These are phyloP conservation scores for Vishniacozyma victoriae DNA, from an alignment of 768 basidiomycete species.

Conservation along the genomic window DNA sequence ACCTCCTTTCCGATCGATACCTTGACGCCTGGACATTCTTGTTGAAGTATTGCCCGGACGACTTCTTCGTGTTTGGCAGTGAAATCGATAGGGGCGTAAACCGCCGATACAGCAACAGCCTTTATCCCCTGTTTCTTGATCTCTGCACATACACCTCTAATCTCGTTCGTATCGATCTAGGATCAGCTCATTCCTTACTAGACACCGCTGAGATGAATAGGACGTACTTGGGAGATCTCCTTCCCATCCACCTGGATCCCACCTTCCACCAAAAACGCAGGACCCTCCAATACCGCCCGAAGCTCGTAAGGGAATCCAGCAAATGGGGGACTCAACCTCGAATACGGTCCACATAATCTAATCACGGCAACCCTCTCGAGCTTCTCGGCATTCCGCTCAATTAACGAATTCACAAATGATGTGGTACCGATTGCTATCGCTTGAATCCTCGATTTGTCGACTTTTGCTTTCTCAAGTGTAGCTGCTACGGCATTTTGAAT, in stretches of 20 bases:
- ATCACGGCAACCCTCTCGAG: constrained; percentile 61
- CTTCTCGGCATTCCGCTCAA: constrained; percentile 56
- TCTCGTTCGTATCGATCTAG: not conserved
- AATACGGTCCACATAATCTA: constrained; percentile 60
- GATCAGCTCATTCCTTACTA: not conserved
- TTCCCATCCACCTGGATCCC: constrained; percentile 49
- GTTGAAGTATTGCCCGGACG: constrained; percentile 51
- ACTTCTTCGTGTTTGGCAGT: constrained; percentile 52
- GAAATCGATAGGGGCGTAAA: constrained; percentile 54
- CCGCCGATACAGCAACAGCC: constrained; percentile 52
- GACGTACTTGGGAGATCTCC: constrained; percentile 35
- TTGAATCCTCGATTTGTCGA: constrained; percentile 50
- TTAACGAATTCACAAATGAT: constrained; percentile 60
- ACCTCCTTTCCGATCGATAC: constrained; percentile 57
- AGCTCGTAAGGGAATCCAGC: constrained; percentile 53
- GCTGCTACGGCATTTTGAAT: constrained; percentile 55
- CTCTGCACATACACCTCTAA: not conserved
- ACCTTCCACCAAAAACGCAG: constrained; percentile 50
- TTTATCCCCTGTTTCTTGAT: constrained; percentile 18
- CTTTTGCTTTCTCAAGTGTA: constrained; percentile 49
- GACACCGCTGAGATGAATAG: not conserved
- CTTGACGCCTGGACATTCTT: constrained; percentile 49
- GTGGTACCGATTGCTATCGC: constrained; percentile 62
- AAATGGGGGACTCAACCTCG: constrained; percentile 55
- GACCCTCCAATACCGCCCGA: constrained; percentile 40